Evolutionary conservation across 139 green algal species (phyloP), one percentile per base, ranked within the genome.

Genomic region (Closterium sp.): DNA sequence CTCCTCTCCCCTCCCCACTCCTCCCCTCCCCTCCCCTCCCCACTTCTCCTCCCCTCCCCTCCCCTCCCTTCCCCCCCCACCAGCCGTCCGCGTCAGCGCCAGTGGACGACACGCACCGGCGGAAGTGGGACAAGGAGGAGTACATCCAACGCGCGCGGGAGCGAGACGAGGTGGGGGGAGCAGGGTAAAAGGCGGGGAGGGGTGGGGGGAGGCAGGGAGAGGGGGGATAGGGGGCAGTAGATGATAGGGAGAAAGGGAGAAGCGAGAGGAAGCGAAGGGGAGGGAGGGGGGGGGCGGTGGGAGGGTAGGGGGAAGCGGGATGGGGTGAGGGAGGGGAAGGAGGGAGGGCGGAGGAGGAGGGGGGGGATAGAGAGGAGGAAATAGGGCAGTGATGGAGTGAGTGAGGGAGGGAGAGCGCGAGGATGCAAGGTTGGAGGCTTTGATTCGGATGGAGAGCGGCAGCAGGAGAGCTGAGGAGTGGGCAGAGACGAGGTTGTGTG

Each of bases 81-180:
- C 33, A 66, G 33, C 84, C 33, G 16, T 66, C 33, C 16, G 23
- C 33, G 33, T 87, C 84, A 87, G 33, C 33, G 33, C 84, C 33
- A 9, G 90, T 93, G 64, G 90, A 93, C 87, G 64, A 93, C 43
- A 93, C 90, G 30, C 4, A 55, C 16, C 90, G 90, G n/a, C 69
- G 90, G 33, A 93, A 93, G 36, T 93, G 90, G 90, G 90, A 93
- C 55, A 38, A 64, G 33, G 90, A 91, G n/a, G 90, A 93, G 87
- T 93, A 91, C 88, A 89, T 34, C 30, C 19, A 93, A 36, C 88
- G 90, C 23, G 90, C 90, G 28, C 55, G 87, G 33, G 90, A 93
- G 90, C 69, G 86, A 9, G 90, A 92, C 4, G 30, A 93, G 90
- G 90, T 93, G 85, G 16, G 55, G 16, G 89, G 33, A 76, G 23